A percentile compares a stretch with the other conserved stretches of the same genome.
phyloP scores from a whole-genome alignment of 441 rosid species.

The Adansonia gregorii region DNA sequence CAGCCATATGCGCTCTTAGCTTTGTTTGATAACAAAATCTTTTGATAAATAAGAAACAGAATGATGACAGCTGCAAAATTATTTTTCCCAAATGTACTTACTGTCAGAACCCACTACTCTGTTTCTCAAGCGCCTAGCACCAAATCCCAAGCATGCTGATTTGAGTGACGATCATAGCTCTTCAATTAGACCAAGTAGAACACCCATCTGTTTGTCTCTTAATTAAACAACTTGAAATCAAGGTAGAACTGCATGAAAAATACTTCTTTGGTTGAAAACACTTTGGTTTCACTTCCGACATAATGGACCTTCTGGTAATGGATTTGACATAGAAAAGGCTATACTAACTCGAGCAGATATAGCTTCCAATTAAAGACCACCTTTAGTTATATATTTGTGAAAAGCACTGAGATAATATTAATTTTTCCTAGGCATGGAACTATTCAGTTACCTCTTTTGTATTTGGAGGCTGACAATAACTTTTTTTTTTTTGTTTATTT shows the following conservation, averaged over 20 bases:
- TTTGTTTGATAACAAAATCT: constrained; percentile 6
- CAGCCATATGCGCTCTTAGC: not conserved
- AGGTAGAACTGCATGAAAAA: not conserved
- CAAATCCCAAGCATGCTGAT: not conserved
- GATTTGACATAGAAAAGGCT: not conserved
- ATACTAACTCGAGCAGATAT: not conserved
- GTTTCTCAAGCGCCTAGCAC: constrained; percentile 8
- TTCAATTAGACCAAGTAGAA: not conserved
- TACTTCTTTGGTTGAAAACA: not conserved
- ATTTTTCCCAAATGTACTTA: constrained; percentile 10
- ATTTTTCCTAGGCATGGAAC: not conserved
- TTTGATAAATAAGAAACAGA: constrained; percentile 9
- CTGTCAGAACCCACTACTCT: constrained; percentile 25
- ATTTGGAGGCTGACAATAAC: not conserved
- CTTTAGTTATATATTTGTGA: constrained; percentile 15
- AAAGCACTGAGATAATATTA: constrained; percentile 16
- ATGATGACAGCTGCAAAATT: not conserved
- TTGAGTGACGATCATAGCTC: not conserved
- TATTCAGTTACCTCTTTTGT: not conserved
- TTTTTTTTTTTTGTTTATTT: not conserved
- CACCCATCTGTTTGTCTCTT: not conserved
- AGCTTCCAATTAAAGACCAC: constrained; percentile 5
- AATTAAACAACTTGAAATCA: not conserved
- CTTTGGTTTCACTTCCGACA: not conserved
- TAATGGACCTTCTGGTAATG: not conserved